phyloP scores from a whole-genome alignment of 2,329 filamentous ascomycete genomes.

The Tolypocladium sp. region DNA sequence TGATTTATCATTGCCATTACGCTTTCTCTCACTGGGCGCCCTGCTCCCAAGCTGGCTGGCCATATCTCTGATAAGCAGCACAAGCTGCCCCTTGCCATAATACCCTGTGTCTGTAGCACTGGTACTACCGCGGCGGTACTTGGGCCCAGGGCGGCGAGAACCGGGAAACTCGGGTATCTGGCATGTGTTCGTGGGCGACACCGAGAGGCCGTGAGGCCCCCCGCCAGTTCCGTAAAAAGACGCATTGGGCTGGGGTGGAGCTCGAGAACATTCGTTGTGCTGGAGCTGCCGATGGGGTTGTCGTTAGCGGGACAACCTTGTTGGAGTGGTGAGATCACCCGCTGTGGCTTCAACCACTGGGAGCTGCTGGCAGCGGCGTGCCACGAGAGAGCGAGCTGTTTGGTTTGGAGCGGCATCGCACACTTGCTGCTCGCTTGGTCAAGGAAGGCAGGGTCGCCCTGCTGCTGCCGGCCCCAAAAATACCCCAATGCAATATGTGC shows the following conservation, averaged over 20 bases:
- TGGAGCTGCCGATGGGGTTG: neutral
- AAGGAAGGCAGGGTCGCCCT: neutral
- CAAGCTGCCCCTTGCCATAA: too few species aligned
- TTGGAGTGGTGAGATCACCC: neutral
- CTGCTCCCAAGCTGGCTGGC: neutral
- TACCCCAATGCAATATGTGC: neutral
- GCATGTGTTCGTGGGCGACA: slow-evolving; percentile 1
- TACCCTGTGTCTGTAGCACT: neutral
- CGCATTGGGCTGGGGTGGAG: slow-evolving; percentile 8
- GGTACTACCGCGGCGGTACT: slow-evolving; percentile 3
- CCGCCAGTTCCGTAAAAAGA: slow-evolving; percentile 19
- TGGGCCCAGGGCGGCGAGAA: slow-evolving; percentile 1
- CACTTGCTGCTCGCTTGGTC: neutral
- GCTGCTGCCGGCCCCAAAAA: neutral
- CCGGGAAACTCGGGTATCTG: neutral
- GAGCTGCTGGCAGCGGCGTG: too few species aligned
- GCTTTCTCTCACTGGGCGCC: neutral
- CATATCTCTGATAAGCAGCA: neutral
- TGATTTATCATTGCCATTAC: slow-evolving; percentile 5
- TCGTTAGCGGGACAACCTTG: neutral
- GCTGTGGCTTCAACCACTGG: neutral
- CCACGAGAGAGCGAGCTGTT: too few species aligned
- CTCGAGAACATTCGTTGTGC: neutral
- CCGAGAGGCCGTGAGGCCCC: neutral
- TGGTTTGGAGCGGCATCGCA: neutral